phyloP scores from a whole-genome alignment of 73 alveolate genomes.

The Paramecium tetraurelia region DNA sequence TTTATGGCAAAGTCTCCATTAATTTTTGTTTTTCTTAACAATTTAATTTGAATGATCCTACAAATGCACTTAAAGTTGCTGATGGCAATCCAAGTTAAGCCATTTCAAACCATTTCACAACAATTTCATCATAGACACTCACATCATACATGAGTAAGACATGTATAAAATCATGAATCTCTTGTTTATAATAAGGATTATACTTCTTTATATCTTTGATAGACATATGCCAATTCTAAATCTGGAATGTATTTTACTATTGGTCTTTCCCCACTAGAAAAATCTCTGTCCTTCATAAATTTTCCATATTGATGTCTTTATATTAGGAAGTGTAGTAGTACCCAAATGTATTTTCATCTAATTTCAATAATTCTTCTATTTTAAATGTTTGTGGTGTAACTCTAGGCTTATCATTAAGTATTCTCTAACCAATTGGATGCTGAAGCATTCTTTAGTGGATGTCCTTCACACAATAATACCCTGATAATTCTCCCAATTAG shows the following conservation, averaged over 20 bases:
- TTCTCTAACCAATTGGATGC: slow-evolving; percentile 41
- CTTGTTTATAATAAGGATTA: neutral
- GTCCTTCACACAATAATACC: slow-evolving; percentile 46
- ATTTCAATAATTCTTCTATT: slow-evolving; percentile 27
- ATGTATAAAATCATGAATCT: slow-evolving; percentile 63
- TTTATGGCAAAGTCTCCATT: slow-evolving; percentile 6
- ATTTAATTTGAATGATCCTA: slow-evolving; percentile 54
- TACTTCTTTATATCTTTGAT: slow-evolving; percentile 64
- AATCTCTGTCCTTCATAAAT: slow-evolving; percentile 53
- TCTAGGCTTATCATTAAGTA: slow-evolving; percentile 56
- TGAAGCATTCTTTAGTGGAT: slow-evolving; percentile 43
- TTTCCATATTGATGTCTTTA: slow-evolving; percentile 43
- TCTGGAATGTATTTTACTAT: slow-evolving; percentile 56
- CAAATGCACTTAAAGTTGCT: slow-evolving; percentile 50
- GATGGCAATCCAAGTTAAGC: slow-evolving; percentile 56
- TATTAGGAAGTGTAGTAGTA: neutral
- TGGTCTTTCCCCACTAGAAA: slow-evolving; percentile 58
- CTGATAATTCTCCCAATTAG: slow-evolving; percentile 45
- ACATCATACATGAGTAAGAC: slow-evolving; percentile 50
- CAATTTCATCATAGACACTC: slow-evolving; percentile 61
- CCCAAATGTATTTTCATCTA: slow-evolving; percentile 60
- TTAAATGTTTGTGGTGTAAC: slow-evolving; percentile 43
- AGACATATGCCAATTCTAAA: slow-evolving; percentile 58
- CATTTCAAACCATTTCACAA: slow-evolving; percentile 63
- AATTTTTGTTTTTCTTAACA: slow-evolving; percentile 44